Percentiles rank a stretch among this genome's conserved stretches.
Conservation (phyloP, 306 rosid genomes). For the Glycine soja region DNA sequence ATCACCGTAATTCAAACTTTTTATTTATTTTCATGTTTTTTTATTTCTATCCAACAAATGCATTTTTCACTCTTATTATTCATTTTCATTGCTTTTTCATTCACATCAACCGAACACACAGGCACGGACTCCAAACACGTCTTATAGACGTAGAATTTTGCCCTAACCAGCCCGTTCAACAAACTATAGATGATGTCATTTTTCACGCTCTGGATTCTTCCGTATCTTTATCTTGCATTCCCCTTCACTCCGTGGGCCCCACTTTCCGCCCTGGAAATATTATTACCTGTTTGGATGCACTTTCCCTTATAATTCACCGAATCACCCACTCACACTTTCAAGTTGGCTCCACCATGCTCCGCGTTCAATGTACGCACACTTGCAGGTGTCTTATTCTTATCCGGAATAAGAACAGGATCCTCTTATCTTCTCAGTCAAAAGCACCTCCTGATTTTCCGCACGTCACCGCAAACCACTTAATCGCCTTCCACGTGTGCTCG, state of each 20-base stretch:
- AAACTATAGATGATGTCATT: too few relatives aligned
- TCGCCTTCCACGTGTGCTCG: background rate
- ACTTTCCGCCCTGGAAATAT: background rate
- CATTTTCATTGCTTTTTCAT: too few relatives aligned
- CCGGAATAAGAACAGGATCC: constrained; percentile 3
- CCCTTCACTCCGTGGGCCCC: background rate
- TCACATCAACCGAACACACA: too few relatives aligned
- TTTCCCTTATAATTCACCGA: background rate
- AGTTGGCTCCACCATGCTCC: background rate
- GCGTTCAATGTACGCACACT: constrained; percentile 5
- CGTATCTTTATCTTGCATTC: too few relatives aligned
- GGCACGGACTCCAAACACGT: too few relatives aligned
- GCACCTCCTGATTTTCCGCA: background rate
- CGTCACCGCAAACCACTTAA: background rate
- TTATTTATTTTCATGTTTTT: too few relatives aligned
- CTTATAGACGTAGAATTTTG: too few relatives aligned
- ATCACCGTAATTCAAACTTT: too few relatives aligned
- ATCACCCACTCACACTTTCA: background rate
- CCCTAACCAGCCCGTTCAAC: too few relatives aligned
- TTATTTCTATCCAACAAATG: too few relatives aligned
- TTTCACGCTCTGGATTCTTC: too few relatives aligned
- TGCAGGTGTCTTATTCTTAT: background rate
- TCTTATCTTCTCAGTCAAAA: background rate
- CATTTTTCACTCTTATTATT: too few relatives aligned
- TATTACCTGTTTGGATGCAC: constrained; percentile 7